phyloP scores from a whole-genome alignment of 768 basidiomycete genomes.

The Daedaleopsis nitida region DNA sequence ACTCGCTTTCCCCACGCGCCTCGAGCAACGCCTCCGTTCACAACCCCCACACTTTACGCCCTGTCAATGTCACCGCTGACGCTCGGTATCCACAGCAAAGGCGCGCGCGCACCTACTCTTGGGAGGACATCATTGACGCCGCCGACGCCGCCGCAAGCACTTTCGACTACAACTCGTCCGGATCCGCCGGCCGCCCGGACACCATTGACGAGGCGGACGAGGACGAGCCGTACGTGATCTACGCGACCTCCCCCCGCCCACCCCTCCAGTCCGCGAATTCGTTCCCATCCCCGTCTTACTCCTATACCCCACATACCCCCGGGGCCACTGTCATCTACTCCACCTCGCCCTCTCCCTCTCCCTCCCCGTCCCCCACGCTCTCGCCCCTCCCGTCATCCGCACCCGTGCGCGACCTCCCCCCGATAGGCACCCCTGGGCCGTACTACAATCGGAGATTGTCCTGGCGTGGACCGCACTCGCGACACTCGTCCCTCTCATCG shows the following conservation, averaged over 20 bases:
- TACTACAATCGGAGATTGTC: slow-evolving; percentile 1
- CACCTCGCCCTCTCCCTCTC: slow-evolving; percentile 8
- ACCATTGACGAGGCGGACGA: slow-evolving; percentile 21
- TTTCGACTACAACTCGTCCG: slow-evolving; percentile 13
- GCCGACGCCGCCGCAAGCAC: slow-evolving; percentile 20
- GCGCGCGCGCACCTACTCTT: slow-evolving; percentile 21
- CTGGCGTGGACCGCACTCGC: slow-evolving; percentile 22
- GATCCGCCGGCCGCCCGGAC: slow-evolving; percentile 9
- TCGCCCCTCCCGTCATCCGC: slow-evolving; percentile 2
- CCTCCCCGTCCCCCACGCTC: slow-evolving; percentile 10
- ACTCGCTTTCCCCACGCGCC: not conserved
- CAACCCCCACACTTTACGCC: not conserved
- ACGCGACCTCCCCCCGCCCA: slow-evolving; percentile 24
- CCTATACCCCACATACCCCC: slow-evolving; percentile 7
- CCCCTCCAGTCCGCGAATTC: not conserved
- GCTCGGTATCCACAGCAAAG: slow-evolving; percentile 4
- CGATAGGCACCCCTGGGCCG: not conserved
- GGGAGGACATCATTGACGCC: slow-evolving; percentile 25
- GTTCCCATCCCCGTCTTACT: slow-evolving; percentile 2
- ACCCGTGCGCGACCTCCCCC: slow-evolving; percentile 12
- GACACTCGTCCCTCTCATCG: slow-evolving; percentile 28
- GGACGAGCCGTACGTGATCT: slow-evolving; percentile 27
- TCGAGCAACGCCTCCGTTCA: not conserved
- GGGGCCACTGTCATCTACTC: slow-evolving; percentile 13
- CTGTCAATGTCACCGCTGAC: slow-evolving; percentile 2